Base-by-base conservation (phyloP, 2,329 filamentous ascomycete genomes). In the Scolecobasidium constrictum region DNA sequence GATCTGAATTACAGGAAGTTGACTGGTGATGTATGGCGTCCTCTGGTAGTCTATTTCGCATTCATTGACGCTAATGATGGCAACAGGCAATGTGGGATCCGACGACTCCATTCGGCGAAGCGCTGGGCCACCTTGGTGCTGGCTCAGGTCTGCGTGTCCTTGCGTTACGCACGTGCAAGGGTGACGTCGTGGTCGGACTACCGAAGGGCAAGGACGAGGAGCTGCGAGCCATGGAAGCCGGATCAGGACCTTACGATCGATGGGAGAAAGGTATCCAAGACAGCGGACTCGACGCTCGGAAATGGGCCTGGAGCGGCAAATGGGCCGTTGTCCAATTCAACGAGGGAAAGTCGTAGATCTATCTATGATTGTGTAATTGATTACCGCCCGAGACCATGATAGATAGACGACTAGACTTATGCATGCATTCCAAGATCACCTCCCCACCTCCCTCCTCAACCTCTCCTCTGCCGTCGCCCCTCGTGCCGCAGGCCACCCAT, bases 1-100 rank as follows among this genome's bases (percentile, higher is more conserved):
- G 92, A 98, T 58, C 61, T 98, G 52, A 98, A 98, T 66, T 98
- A 96, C 63, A 73, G 92, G 47, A 98, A 98, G 63, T 63, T 98
- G 50, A 87, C 83, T 21, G 83, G 78, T 38, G 92, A 98, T 69
- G 86, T 90, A 66, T 68, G 81, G 22, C 20, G 4, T 13, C 9
- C 16, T 22, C 26, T 31, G 26, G n/a, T n/a, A 16, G 3, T 13
- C 16, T 36, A 11, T 7, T n/a, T 37, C n/a, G 6, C 13, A 4
- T 45, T n/a, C 5, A 40, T 18, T 17, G 13, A n/a, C 16, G 23
- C 6, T 22, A 21, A 26, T 28, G 21, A 18, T 17, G 17, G 12
- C 16, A 9, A 22, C 48, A 86, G 81, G 79, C 75, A 20, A 68
- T 69, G 46, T 98, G 92, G 92, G 78, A 87, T 52, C 73, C 90